Evolutionary conservation across 2,329 filamentous ascomycete genomes (phyloP), one percentile per base, ranked within the genome.

Genomic region (Tolypocladium inflatum): DNA sequence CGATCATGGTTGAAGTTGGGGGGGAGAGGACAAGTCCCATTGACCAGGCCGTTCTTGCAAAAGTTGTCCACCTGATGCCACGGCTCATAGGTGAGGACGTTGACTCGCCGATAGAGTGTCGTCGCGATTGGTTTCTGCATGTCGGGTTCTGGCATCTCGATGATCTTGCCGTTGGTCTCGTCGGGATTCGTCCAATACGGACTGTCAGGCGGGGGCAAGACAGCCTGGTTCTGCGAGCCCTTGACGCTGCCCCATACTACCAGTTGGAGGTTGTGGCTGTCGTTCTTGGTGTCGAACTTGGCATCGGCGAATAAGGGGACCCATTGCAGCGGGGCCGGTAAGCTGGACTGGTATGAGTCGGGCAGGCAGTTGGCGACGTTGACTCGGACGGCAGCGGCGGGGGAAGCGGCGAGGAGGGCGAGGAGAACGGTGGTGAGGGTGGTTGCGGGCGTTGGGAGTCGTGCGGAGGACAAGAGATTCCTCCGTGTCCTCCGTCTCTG

Each of bases 181-280:
- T 80, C 81, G 1, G 78, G 68, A 67, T 94, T 77, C 2, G 64
- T 70, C 89, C 91, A 90, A 53, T 78, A 74, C 0, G 82, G 71
- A 67, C 84, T 80, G 64, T 80, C 72, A 21, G 80, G 73, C 0
- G 82, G 66, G 39, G 90, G 91, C 56, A 91, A 81, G 2, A 73
- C 60, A n/a, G 77, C 75, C 15, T 74, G 68, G 2, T 78, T 78
- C 51, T 81, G 79, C 55, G 87, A 84, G 53, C 94, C 94, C 10
- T 87, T 89, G 37, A 97, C 91, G 72, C 97, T 97, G 55, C 92
- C 93, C 77, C 91, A 97, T 53, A 96, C 82, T 1, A 86, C 94
- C 57, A 97, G 77, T 62, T 83, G 85, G 54, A 99, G 78, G 45
- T 80, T 83, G 68, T 92, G 84, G 55, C 76, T 79, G 5, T 81